A percentile compares a stretch with the other conserved stretches of the same genome.
Evolutionary conservation across 2,329 filamentous ascomycete species (phyloP).

Genomic region (Trematosphaeria pertusa): DNA sequence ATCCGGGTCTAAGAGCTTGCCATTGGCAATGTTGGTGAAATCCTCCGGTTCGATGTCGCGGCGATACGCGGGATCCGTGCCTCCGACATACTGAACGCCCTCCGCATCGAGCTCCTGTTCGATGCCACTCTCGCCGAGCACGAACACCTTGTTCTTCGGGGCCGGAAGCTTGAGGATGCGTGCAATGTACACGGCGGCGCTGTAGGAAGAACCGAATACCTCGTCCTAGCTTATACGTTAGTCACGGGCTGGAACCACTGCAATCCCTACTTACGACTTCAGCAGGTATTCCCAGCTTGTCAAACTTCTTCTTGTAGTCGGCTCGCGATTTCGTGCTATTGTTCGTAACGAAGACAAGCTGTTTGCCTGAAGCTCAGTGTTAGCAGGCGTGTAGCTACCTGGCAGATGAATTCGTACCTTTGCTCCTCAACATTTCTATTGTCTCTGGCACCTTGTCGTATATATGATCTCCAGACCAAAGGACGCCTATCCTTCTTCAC

Average conservation of each 20-base stretch:
- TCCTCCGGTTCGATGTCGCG: conserved; percentile 82
- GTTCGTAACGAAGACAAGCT: conserved; percentile 95
- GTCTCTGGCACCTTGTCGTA: conserved; percentile 88
- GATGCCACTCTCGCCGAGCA: conserved; percentile 89
- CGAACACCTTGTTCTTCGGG: conserved; percentile 90
- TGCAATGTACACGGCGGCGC: conserved; percentile 92
- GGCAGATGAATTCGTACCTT: conserved; percentile 61
- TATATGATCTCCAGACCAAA: conserved; percentile 94
- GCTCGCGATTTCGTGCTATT: conserved; percentile 96
- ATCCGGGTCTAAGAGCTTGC: conserved; percentile 81
- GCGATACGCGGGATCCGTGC: conserved; percentile 79
- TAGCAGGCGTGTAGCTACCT: conserved; percentile 1
- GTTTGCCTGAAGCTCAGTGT: conserved; percentile 71
- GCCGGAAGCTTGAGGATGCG: conserved; percentile 82
- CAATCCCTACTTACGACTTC: conserved; percentile 58
- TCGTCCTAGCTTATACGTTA: conserved; percentile 67
- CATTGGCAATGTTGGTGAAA: conserved; percentile 75
- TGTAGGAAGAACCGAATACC: conserved; percentile 96
- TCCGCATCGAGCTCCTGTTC: conserved; percentile 87
- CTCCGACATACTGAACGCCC: conserved; percentile 80
- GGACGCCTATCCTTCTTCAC: conserved; percentile 72
- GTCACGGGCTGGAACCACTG: not conserved
- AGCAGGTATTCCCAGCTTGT: conserved; percentile 78
- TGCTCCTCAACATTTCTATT: conserved; percentile 78
- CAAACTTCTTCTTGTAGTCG: conserved; percentile 93